Evolutionary conservation across 768 basidiomycete genomes (phyloP), one percentile per base, ranked within the genome.

Genomic region (Pleurotus tuoliensis): DNA sequence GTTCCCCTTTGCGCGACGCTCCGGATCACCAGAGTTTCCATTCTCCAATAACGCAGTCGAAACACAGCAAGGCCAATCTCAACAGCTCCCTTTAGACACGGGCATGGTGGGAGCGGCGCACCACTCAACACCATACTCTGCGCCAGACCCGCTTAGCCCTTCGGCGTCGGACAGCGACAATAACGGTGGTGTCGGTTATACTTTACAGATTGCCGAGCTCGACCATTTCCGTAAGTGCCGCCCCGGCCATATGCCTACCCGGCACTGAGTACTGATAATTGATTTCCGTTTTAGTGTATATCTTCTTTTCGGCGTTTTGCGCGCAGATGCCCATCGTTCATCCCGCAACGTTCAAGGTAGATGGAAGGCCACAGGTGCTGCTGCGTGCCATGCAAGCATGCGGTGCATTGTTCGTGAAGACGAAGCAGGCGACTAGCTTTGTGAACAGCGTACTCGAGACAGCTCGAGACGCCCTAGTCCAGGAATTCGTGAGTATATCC

Each of bases 361-460:
- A 75, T 25, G 72, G 67, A 40, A 82, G 80, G 56, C 81, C 78
- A 34, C 74, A 71, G 5, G 71, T 82, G 59, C 78, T 83, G 34
- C 64, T 83, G 46, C 76, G 71, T 16, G 76, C 78, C 22, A 83
- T 83, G 82, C 79, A 80, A 66, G 83, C 79, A 18, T 85, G 79
- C 67, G 87, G 82, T 56, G 88, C 80, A 24, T 71, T 82, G 52
- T 83, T 80, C 65, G 78, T 77, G 45, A 80, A 75, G 65, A 82
- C 76, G 11, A 69, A 69, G 18, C 70, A 66, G 41, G 81, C 83
- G 1, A 62, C 69, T 54, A 69, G 69, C 40, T 86, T 82, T 67
- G 80, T 82, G 60, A 73, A 70, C 39, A 72, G 69, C 47, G 76
- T 72, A 25, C 68, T 81, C 60, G 71, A 64, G 24, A 72, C 65